Base-by-base conservation (phyloP, 148 eudicot genomes). In the Pouteria glomerata region DNA sequence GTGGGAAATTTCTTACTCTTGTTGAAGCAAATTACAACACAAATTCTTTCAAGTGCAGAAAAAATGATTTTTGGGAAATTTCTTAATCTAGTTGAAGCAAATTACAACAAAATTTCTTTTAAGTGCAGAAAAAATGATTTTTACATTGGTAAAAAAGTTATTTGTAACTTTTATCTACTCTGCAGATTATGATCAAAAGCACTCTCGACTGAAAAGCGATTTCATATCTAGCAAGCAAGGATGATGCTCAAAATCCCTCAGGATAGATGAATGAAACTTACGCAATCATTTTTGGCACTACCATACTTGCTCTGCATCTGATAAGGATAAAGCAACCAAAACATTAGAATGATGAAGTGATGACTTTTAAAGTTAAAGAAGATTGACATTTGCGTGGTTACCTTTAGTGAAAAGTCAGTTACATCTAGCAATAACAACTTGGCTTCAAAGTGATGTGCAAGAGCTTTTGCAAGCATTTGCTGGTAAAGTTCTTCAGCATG, bases 241-340 rank as follows among this genome's bases (percentile, higher is more conserved):
- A 21, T 13, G 42, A 58, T 42, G 47, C 21, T 44, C 56, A 58
- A 27, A 5, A n/a, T n/a, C 47, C 44, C 26, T 33, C 44, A 61
- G 35, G 21, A 6, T 12, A 65, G 7, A 65, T 30, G 3, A 64
- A 45, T 27, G 48, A 64, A 74, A 82, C 98, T 86, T 80, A 91
- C 98, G 21, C 86, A 29, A 72, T 86, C 90, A 76, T 83, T 94
- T 73, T 68, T 95, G 77, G 81, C 44, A 64, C 60, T 73, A 18
- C 97, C 96, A 73, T 86, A 89, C 84, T 91, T 95, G 96, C 88
- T 79, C 73, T 89, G 97, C 88, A 95, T 85, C 97, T 95, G 96
- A 71, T 74, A 29, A 66, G 63, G 51, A 80, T 50, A 53, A 71
- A 85, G 30, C 34, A 48, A 30, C 45, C 27, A 31, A 35, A 73